Percentiles rank a stretch among this genome's conserved stretches.
phyloP scores from a whole-genome alignment of 1,139 yeast species.

The Arxiozyma telluris region DNA sequence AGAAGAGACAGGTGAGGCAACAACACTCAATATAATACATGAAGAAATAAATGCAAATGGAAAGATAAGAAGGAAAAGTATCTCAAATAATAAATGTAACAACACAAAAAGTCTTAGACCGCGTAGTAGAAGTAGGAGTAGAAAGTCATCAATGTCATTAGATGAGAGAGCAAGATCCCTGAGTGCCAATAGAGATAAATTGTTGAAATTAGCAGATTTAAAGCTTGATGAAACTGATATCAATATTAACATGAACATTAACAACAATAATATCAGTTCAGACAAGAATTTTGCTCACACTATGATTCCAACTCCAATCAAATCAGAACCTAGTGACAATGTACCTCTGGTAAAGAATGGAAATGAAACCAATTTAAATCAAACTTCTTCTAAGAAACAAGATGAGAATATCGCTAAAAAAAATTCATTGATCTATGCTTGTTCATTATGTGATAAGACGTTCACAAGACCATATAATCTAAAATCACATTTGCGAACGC shows the following conservation, averaged over 20 bases:
- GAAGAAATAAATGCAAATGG: conserved; percentile 26
- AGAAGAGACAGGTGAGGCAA: not conserved
- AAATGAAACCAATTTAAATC: not conserved
- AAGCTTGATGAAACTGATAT: not conserved
- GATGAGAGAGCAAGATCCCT: conserved; percentile 31
- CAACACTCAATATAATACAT: conserved; percentile 6
- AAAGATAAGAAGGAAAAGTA: conserved; percentile 16
- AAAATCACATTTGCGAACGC: conserved; percentile 85
- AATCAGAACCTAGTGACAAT: not conserved
- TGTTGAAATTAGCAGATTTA: conserved; percentile 48
- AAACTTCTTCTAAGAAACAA: conserved; percentile 6
- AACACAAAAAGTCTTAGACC: not conserved
- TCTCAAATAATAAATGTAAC: conserved; percentile 2
- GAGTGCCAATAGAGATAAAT: conserved; percentile 43
- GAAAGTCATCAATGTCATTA: conserved; percentile 16
- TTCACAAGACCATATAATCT: conserved; percentile 90
- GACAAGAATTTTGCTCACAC: not conserved
- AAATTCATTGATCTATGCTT: conserved; percentile 72
- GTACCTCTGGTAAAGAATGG: not conserved
- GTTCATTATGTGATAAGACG: conserved; percentile 75
- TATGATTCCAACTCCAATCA: not conserved
- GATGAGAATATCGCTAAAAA: conserved; percentile 37
- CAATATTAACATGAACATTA: not conserved
- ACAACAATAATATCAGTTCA: not conserved
- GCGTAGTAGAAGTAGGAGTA: conserved; percentile 6